Evolutionary conservation across 108 stramenopile genomes (phyloP), one percentile per base, ranked within the genome.

Genomic region (Hondaea fermentalgiana): DNA sequence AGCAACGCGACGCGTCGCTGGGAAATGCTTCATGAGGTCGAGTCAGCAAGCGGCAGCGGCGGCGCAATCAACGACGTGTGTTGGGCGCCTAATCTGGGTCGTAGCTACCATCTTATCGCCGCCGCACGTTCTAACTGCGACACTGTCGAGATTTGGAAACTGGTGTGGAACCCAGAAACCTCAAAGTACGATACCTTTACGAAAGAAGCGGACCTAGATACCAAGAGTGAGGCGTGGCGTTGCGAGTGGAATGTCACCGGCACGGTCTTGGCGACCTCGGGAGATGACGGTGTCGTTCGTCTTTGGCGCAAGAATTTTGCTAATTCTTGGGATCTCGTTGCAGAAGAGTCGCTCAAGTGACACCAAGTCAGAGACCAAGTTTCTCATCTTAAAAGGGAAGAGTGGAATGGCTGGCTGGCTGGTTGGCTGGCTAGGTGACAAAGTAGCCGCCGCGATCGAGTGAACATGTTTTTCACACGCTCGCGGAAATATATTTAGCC

Each of bases 71-170:
- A 94, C 90, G 96, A 97, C 91, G 96, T 98, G 19, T 95, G 95
- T 42, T 98, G 97, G 97, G 97, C 98, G 44, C 96, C 97, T 25
- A 96, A 96, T 90, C 96, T 98, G 14, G 97, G 97, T 47, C 91
- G 97, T 44, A 91, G 93, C 19, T 97, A 91, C 92, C 97, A 98
- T 90, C 95, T 94, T 87, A 96, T 98, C 90, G 95, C 97, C 90
- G 44, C 29, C 6, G 76, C 76, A 43, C n/a, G 16, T 12, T 8
- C 76, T 25, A 87, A 28, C 87, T 16, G 64, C 87, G 5, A 25
- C 0, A 88, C 14, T 21, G 47, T 59, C 14, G 19, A 87, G 4
- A 23, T 71, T 83, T 83, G 89, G 89, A 83, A 76, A 55, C 60
- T 87, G 10, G n/a, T n/a, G 25, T 90, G 49, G 49, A 45, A 72